These are phyloP conservation scores for Cyclotella cryptica DNA, from an alignment of 108 stramenopile species.

Conservation along the genomic window DNA sequence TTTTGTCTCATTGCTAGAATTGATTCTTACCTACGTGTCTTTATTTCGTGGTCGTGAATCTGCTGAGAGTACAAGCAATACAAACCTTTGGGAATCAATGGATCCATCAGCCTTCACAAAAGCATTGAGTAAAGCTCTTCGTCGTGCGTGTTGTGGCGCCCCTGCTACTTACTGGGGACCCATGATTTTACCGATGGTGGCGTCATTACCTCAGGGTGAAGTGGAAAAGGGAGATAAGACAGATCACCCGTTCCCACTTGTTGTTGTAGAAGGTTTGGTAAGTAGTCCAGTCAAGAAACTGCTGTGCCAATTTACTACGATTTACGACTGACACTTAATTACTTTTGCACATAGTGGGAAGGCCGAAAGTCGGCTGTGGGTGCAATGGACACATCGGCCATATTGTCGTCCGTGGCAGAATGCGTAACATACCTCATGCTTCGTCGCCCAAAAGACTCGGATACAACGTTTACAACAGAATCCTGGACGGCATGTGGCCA, in stretches of 20 bases:
- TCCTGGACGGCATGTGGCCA: constrained; percentile 29
- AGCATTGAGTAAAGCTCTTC: constrained; percentile 64
- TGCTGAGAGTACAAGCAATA: constrained; percentile 2
- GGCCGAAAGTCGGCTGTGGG: constrained; percentile 61
- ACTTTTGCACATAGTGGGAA: constrained; percentile 54
- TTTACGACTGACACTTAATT: background rate
- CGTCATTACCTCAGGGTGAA: constrained; percentile 40
- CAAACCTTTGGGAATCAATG: constrained; percentile 23
- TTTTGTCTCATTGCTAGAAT: constrained; percentile 63
- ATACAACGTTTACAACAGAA: constrained; percentile 12
- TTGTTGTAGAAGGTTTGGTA: constrained; percentile 49
- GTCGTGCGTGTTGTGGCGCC: constrained; percentile 76
- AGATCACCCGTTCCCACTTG: constrained; percentile 19
- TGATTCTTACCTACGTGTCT: constrained; percentile 62
- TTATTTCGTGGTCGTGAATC: constrained; percentile 1
- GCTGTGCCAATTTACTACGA: background rate
- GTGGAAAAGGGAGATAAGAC: constrained; percentile 1
- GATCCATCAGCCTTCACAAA: constrained; percentile 52
- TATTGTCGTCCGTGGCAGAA: constrained; percentile 74
- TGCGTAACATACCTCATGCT: constrained; percentile 70
- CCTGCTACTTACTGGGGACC: constrained; percentile 68
- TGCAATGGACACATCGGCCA: constrained; percentile 52
- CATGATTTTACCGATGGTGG: constrained; percentile 75
- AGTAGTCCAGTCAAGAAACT: background rate
- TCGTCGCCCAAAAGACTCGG: constrained; percentile 20